phyloP scores from a whole-genome alignment of 1,139 yeast species.

The Geotrichum bryndzae region DNA sequence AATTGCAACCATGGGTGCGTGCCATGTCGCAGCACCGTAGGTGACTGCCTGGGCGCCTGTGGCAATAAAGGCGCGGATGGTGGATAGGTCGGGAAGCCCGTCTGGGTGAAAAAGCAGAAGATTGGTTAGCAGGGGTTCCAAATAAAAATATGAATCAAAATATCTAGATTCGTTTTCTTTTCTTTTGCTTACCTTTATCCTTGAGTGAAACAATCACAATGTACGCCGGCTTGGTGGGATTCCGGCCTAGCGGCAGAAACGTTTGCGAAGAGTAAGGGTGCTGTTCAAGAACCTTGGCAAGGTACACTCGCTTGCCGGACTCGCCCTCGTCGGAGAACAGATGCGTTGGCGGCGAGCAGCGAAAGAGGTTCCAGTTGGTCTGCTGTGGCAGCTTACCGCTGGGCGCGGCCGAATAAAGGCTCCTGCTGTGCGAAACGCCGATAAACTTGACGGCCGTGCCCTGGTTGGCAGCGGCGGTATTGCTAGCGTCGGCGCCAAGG shows the following conservation, averaged over 20 bases:
- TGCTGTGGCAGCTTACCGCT: slow-evolving; percentile 42
- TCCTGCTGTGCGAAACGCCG: slow-evolving; percentile 62
- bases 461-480: slow-evolving; percentile 65
- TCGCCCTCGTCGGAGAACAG: slow-evolving; percentile 36
- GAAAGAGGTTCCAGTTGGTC: slow-evolving; percentile 76
- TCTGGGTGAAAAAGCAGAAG: slow-evolving; percentile 25
- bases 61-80: slow-evolving; percentile 64
- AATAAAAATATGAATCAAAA: neutral
- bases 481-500: slow-evolving; percentile 37
- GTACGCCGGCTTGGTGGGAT: slow-evolving; percentile 46
- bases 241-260: slow-evolving; percentile 79
- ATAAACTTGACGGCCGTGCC: slow-evolving; percentile 85
- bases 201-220: slow-evolving; percentile 75
- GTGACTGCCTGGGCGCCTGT: slow-evolving; percentile 85
- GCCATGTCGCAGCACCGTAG: slow-evolving; percentile 77
- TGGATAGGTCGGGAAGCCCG: slow-evolving; percentile 54
- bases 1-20: slow-evolving; percentile 87
- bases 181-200: slow-evolving; percentile 27
- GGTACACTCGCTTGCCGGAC: slow-evolving; percentile 35
- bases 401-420: slow-evolving; percentile 45
- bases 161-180: slow-evolving; percentile 3
- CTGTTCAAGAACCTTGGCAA: slow-evolving; percentile 70
- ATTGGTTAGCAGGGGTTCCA: neutral
- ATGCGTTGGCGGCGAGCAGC: slow-evolving; percentile 71
- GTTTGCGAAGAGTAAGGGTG: slow-evolving; percentile 92